Conservation (phyloP, 177 flowering plant genomes). For the Vitis hybrid region DNA sequence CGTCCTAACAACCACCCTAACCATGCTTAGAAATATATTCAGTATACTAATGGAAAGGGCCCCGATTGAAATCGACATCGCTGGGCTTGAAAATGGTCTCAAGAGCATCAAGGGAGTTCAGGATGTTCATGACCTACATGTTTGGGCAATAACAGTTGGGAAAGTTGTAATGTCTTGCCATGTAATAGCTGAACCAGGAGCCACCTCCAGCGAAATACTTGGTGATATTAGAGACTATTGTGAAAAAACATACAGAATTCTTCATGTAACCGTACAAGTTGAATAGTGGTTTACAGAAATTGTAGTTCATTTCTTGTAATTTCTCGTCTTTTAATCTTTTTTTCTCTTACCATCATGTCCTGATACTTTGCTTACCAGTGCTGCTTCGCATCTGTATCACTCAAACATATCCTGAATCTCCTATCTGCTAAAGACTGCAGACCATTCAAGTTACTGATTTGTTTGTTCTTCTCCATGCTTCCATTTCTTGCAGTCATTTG, state of each 20-base stretch:
- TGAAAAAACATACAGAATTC: constrained; percentile 34
- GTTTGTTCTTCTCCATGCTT: too few species aligned
- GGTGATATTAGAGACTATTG: constrained; percentile 37
- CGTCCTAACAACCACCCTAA: constrained; percentile 39
- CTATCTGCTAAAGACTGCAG: too few species aligned
- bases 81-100: constrained; percentile 38
- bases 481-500: too few species aligned
- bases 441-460: too few species aligned
- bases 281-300: constrained; percentile 22
- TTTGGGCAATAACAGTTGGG: constrained; percentile 54
- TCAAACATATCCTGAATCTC: too few species aligned
- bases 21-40: constrained; percentile 45
- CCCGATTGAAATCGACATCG: constrained; percentile 39
- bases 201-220: constrained; percentile 32
- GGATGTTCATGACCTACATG: constrained; percentile 58
- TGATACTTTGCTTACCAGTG: background rate
- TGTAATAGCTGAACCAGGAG: constrained; percentile 47
- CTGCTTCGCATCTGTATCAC: too few species aligned
- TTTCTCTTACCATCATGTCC: background rate
- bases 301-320: background rate
- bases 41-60: constrained; percentile 56
- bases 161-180: constrained; percentile 54
- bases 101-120: constrained; percentile 41
- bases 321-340: background rate
- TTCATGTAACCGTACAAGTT: constrained; percentile 56